Evolutionary conservation across 768 basidiomycete species (phyloP).

Genomic region (Pisolithus orientalis): DNA sequence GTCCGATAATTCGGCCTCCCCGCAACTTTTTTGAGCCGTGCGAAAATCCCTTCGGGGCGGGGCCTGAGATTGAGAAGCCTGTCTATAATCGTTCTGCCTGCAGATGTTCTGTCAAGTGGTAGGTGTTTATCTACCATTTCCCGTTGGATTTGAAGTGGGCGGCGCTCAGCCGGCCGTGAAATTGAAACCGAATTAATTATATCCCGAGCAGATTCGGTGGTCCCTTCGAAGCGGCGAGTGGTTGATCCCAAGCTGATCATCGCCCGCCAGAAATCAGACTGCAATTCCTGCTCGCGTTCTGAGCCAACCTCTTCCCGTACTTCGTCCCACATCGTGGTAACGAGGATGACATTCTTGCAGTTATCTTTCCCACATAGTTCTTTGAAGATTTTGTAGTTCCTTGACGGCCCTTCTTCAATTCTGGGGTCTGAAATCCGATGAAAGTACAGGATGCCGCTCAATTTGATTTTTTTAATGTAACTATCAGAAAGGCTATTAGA

Average conservation of each 20-base stretch:
- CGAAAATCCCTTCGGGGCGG: neutral
- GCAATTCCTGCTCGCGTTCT: conserved; percentile 24
- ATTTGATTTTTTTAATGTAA: conserved; percentile 15
- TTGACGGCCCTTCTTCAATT: conserved; percentile 22
- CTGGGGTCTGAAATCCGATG: conserved; percentile 11
- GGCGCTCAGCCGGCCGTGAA: neutral
- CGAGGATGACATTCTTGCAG: conserved; percentile 25
- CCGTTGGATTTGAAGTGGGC: neutral
- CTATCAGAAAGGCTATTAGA: conserved; percentile 9
- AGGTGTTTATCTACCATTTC: neutral
- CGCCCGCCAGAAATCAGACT: conserved; percentile 21
- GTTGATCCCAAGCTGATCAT: conserved; percentile 23
- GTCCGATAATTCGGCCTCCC: neutral
- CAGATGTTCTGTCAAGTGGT: neutral
- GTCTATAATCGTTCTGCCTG: neutral
- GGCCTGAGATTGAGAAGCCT: neutral
- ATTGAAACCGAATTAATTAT: conserved; percentile 15
- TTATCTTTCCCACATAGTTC: conserved; percentile 17
- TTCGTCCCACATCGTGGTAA: conserved; percentile 32
- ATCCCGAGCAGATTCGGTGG: conserved; percentile 20
- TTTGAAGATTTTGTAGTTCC: conserved; percentile 27
- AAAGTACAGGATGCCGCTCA: conserved; percentile 13
- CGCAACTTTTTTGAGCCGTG: neutral
- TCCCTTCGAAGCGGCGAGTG: conserved; percentile 17
- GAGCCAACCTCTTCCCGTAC: conserved; percentile 11